Base-by-base conservation (phyloP, 2,329 filamentous ascomycete species). In the Penicillium verrucosum region DNA sequence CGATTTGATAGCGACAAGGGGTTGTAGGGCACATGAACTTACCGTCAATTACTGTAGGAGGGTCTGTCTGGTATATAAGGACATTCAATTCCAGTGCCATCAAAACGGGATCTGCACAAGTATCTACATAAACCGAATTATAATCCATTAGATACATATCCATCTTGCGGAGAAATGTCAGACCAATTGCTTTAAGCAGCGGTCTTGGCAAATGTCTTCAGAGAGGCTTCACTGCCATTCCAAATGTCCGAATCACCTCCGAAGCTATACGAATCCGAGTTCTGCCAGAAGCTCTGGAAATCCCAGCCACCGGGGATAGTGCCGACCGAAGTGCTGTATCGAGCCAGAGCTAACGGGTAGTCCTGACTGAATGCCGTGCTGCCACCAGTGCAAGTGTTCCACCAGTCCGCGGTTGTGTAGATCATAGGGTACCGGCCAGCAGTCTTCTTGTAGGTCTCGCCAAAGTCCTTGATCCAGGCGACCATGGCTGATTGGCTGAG, bases 251-350 rank as follows among this genome's bases (percentile, higher is more conserved):
- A 79, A 60, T 83, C 80, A 0, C 81, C 81, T n/a, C 81, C 80
- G 65, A 78, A 81, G 12, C 67, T 59, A 58, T 81, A 82, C 5
- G 65, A 67, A 58, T 82, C 77, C 29, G 73, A 69, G 62, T 81
- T 78, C 72, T 83, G 82, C 81, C 82, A 85, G 63, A 85, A 78
- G 9, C 79, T 82, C 65, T 83, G 76, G 62, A 71, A 79, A 2
- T 74, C 65, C 82, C 81, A 85, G 18, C 80, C 78, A 14, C 78
- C 80, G 1, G 81, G 81, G 10, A 81, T 70, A 1, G 74, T 75
- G 1, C 80, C 79, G 1, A 75, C 65, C 0, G 69, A 69, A 60
- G 68, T 75, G 41, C 63, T 65, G 58, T 80, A 83, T 4, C 75
- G 67, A 5, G 80, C 80, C 49, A 84, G 64, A 9, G 81, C 76